Conservation (phyloP, 2,329 filamentous ascomycete species). For the Venturia asperata region DNA sequence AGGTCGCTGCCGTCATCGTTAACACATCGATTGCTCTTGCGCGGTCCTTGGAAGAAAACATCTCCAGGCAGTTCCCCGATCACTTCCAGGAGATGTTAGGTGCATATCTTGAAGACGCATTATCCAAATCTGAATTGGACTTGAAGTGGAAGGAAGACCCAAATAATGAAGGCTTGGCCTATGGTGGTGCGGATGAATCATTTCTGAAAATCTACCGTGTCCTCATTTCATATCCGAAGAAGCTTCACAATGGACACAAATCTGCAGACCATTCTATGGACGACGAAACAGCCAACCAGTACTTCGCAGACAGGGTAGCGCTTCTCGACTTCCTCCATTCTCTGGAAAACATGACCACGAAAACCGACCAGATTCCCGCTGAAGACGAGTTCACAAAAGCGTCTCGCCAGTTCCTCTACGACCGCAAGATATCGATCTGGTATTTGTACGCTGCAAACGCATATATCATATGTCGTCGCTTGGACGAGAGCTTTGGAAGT, state of each 20-base stretch:
- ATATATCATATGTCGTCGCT: background rate
- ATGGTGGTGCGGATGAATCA: background rate
- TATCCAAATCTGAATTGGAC: background rate
- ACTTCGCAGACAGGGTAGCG: background rate
- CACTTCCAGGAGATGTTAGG: background rate
- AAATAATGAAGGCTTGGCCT: background rate
- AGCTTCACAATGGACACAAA: background rate
- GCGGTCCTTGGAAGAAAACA: conserved; percentile 7
- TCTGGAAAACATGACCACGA: background rate
- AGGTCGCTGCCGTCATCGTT: conserved; percentile 29
- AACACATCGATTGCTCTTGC: conserved; percentile 28
- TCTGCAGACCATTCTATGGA: background rate
- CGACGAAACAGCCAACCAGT: background rate
- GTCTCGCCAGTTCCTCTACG: background rate
- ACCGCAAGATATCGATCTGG: background rate
- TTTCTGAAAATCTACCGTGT: background rate
- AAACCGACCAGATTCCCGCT: background rate
- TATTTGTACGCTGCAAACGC: background rate
- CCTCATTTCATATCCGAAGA: background rate
- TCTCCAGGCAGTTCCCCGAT: background rate
- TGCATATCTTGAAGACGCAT: background rate
- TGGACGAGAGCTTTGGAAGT: background rate
- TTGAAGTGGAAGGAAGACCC: background rate
- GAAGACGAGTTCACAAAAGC: background rate
- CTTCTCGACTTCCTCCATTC: background rate